Conservation (phyloP, 2,329 filamentous ascomycete species). For the Pestalotiopsis sp. region DNA sequence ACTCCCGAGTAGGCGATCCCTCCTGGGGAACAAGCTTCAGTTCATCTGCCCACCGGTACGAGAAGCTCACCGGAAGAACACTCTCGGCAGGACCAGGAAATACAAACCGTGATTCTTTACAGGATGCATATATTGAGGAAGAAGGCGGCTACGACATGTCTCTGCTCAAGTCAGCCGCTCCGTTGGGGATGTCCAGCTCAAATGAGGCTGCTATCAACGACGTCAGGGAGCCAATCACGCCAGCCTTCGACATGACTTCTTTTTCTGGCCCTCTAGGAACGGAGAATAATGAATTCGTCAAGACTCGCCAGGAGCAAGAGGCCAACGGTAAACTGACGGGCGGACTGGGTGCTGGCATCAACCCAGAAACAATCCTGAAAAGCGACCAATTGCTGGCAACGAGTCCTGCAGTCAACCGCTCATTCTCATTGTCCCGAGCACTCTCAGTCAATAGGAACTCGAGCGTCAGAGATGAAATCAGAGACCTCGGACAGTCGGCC, state of each 20-base stretch:
- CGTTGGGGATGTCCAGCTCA: conserved; percentile 33
- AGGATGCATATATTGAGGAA: conserved; percentile 29
- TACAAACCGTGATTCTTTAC: conserved; percentile 24
- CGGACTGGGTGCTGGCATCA: conserved; percentile 59
- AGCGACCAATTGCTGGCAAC: conserved; percentile 52
- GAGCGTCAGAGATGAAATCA: conserved; percentile 42
- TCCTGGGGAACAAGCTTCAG: conserved; percentile 20
- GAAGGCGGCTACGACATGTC: conserved; percentile 35
- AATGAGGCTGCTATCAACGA: conserved; percentile 30
- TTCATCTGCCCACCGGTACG: conserved; percentile 18
- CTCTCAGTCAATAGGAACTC: conserved; percentile 27
- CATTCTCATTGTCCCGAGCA: conserved; percentile 45
- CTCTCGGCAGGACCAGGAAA: conserved; percentile 22
- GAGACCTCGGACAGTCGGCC: conserved; percentile 56
- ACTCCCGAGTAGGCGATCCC: conserved; percentile 18
- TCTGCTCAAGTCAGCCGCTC: conserved; percentile 28
- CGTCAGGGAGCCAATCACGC: conserved; percentile 26
- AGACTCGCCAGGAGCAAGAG: conserved; percentile 52
- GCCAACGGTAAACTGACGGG: conserved; percentile 57
- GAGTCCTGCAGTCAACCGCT: conserved; percentile 34
- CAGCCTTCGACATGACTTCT: conserved; percentile 48
- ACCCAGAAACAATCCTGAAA: conserved; percentile 47
- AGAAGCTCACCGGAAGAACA: conserved; percentile 23
- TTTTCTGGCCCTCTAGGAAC: conserved; percentile 46
- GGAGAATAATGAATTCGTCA: conserved; percentile 48